phyloP scores from a whole-genome alignment of 2,329 filamentous ascomycete species.

The Arthroderma sp. region DNA sequence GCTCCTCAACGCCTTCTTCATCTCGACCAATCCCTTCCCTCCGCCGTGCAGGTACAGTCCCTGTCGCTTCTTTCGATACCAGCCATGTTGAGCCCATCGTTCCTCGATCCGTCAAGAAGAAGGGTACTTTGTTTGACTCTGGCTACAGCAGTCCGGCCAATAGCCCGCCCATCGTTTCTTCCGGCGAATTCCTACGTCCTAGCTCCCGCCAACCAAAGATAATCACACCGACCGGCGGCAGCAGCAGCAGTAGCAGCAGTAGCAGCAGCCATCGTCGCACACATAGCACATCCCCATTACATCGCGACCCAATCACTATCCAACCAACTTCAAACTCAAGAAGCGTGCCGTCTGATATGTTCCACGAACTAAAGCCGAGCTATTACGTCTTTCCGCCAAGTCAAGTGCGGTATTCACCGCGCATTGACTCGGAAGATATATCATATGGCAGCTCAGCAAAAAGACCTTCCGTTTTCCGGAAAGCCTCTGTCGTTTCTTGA shows the following conservation, averaged over 20 bases:
- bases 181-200: conserved; percentile 20
- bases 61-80: conserved; percentile 20
- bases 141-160: conserved; percentile 36
- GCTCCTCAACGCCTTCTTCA: conserved; percentile 22
- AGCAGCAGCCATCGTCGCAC: conserved; percentile 23
- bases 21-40: conserved; percentile 23
- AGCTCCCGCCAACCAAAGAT: conserved; percentile 27
- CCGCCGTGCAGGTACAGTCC: conserved; percentile 22
- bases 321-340: not conserved
- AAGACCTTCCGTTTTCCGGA: not conserved
- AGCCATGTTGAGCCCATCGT: conserved; percentile 19
- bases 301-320: not conserved
- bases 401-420: not conserved
- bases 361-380: not conserved
- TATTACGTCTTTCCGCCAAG: not conserved
- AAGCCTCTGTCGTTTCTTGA: not conserved
- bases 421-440: not conserved
- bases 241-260: conserved; percentile 22
- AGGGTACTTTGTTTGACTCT: conserved; percentile 26
- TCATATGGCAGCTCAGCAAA: not conserved
- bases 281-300: conserved; percentile 9
- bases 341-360: not conserved
- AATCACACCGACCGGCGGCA: conserved; percentile 19
- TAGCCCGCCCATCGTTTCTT: conserved; percentile 27
- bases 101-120: conserved; percentile 22